Evolutionary conservation across 306 rosid species (phyloP), one percentile per base, ranked within the genome.

Genomic region (Rosa lucieae): DNA sequence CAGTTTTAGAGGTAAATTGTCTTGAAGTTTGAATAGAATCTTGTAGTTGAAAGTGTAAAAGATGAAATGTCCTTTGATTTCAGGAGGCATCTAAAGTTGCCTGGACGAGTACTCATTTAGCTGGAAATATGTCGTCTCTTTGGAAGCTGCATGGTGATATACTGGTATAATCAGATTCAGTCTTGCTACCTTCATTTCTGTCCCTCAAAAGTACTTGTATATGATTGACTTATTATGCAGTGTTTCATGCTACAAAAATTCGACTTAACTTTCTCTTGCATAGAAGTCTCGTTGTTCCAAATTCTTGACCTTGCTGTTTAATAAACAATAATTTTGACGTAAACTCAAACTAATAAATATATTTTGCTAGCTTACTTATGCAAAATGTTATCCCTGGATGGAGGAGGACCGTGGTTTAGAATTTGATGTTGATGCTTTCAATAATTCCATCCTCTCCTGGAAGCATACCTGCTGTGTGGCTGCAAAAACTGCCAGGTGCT

Each of bases 141-240:
- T 94, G 99, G 99, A 94, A 89, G 84, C 82, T 94, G 80, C 87
- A 79, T 62, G 99, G 93, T 76, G 99, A 94, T 87, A 87, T 92
- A 84, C 91, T 91, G 94, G 98, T 94, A 85, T 51, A 68, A 53
- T 67, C 21, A 55, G 20, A 29, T 72, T 58, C 72, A 42, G 23
- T 52, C 21, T 11, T 10, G 21, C 48, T 8, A 21, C 35, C n/a
- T 39, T 48, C 53, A 37, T 55, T 67, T 10, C 3, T 40, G 11
- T 20, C 35, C 40, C 26, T 48, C 8, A 39, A 35, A 77, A 44
- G 71, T 23, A 69, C 39, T 79, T 66, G 20, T 52, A 4, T 59
- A 80, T 51, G 37, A 46, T 67, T 51, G 42, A 10, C 72, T 12
- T 49, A 49, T 46, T 65, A 12, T 68, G 67, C 62, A 65, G 13